Evolutionary conservation across 768 basidiomycete species (phyloP).

Genomic region (Tylopilus felleus): DNA sequence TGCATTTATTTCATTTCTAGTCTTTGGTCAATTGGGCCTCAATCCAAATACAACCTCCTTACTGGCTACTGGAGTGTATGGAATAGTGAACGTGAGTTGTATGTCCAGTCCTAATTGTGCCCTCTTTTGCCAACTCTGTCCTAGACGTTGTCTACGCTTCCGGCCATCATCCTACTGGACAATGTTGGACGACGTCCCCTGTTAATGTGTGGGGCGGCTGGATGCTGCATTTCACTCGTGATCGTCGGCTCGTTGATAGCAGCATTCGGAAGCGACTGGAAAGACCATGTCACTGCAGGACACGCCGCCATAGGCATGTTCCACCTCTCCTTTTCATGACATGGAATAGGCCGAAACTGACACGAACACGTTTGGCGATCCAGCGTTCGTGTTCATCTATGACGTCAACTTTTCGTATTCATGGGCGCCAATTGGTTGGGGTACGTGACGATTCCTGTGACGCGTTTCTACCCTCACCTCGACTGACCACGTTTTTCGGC

Average conservation of each 20-base stretch:
- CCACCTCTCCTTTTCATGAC: slow-evolving; percentile 3
- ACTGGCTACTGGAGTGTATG: slow-evolving; percentile 41
- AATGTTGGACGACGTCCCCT: slow-evolving; percentile 40
- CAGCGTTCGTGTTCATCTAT: slow-evolving; percentile 40
- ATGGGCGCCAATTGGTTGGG: slow-evolving; percentile 32
- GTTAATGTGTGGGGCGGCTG: slow-evolving; percentile 38
- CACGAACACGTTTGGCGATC: neutral
- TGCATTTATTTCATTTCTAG: slow-evolving; percentile 23
- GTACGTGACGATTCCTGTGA: slow-evolving; percentile 10
- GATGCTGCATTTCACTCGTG: slow-evolving; percentile 29
- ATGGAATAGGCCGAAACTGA: slow-evolving; percentile 9
- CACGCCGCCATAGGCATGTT: slow-evolving; percentile 30
- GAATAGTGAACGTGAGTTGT: slow-evolving; percentile 32
- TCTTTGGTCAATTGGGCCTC: slow-evolving; percentile 41
- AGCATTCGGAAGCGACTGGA: slow-evolving; percentile 28
- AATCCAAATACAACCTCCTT: slow-evolving; percentile 39
- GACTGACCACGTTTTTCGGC: too few relatives aligned
- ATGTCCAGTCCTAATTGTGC: too few relatives aligned
- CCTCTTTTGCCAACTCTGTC: neutral
- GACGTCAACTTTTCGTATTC: slow-evolving; percentile 35
- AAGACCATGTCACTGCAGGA: slow-evolving; percentile 26
- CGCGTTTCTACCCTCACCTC: too few relatives aligned
- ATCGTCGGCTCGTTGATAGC: slow-evolving; percentile 29
- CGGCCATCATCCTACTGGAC: slow-evolving; percentile 36
- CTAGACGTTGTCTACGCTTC: slow-evolving; percentile 35